phyloP scores from a whole-genome alignment of 257 asterid genomes.

The Buddleja alternifolia region DNA sequence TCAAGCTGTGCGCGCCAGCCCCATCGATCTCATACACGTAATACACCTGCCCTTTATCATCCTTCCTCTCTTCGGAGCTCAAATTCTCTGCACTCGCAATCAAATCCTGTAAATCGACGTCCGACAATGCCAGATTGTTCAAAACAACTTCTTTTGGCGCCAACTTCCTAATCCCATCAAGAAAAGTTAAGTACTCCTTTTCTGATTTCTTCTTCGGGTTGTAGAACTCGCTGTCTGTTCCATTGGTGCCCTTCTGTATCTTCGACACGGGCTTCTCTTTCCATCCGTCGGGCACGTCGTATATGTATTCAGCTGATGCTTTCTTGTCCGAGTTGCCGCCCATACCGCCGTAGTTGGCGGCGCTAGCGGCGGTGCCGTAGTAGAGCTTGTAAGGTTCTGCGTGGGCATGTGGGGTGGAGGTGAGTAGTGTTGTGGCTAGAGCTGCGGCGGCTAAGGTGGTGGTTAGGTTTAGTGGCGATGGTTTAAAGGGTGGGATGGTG shows the following conservation, averaged over 20 bases:
- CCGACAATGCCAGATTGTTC: constrained; percentile 84
- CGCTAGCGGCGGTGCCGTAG: constrained; percentile 98
- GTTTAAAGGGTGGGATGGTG: constrained; percentile 53
- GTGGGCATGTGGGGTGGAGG: constrained; percentile 52
- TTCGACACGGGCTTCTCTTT: constrained; percentile 82
- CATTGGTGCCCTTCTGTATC: constrained; percentile 88
- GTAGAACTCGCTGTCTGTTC: constrained; percentile 90
- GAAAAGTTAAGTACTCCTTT: constrained; percentile 79
- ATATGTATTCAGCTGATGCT: constrained; percentile 87
- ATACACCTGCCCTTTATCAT: constrained; percentile 79
- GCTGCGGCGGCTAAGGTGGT: constrained; percentile 73
- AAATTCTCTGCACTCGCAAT: constrained; percentile 79
- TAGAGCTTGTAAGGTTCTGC: constrained; percentile 64
- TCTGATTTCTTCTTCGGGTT: constrained; percentile 87
- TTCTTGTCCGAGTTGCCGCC: constrained; percentile 95
- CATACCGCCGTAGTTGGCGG: constrained; percentile 90
- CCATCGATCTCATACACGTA: constrained; percentile 89
- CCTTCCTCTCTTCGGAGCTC: constrained; percentile 66
- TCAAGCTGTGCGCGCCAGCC: constrained; percentile 78
- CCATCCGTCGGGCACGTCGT: constrained; percentile 96
- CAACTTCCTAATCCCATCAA: constrained; percentile 69
- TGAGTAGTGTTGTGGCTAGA: constrained; percentile 64
- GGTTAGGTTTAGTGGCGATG: constrained; percentile 48
- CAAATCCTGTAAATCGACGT: constrained; percentile 81
- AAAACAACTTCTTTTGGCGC: constrained; percentile 75